These are phyloP conservation scores for Colletotrichum sp. DNA, from an alignment of 2,329 filamentous ascomycete genomes.

Conservation along the genomic window DNA sequence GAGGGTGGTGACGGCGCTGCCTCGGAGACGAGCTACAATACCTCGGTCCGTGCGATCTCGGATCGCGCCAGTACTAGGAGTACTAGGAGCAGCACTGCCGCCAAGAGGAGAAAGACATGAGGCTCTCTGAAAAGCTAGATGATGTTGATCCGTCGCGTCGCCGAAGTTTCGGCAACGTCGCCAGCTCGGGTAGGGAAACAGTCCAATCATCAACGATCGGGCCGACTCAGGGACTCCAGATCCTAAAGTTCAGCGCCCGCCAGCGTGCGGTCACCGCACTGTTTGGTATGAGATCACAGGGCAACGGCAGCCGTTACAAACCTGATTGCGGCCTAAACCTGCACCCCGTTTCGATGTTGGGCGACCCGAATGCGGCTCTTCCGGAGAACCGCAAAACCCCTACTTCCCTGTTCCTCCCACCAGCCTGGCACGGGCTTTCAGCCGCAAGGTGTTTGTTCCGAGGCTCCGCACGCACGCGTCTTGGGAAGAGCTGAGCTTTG, in stretches of 20 bases:
- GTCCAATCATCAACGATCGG: background rate
- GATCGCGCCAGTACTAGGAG: slow-evolving; percentile 5
- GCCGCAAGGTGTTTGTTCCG: background rate
- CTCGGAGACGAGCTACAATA: slow-evolving; percentile 21
- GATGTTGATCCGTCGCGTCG: background rate
- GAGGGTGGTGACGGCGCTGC: slow-evolving; percentile 6
- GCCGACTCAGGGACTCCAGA: background rate
- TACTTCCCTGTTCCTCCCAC: background rate
- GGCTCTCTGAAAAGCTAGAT: background rate
- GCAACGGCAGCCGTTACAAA: background rate
- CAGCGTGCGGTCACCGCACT: background rate
- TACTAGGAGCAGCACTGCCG: background rate
- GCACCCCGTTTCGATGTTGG: background rate
- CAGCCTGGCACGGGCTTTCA: slow-evolving; percentile 7
- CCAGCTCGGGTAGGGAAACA: background rate
- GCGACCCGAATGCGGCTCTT: slow-evolving; percentile 10
- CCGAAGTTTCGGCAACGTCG: slow-evolving; percentile 15
- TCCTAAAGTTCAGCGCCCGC: background rate
- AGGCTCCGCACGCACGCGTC: background rate
- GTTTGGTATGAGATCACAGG: background rate
- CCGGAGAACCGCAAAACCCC: background rate
- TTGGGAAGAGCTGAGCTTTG: background rate
- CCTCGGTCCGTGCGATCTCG: slow-evolving; percentile 17
- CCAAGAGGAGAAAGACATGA: slow-evolving; percentile 21
- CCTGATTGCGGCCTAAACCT: background rate